These are phyloP conservation scores for Fusarium dimerum DNA, from an alignment of 2,329 filamentous ascomycete genomes.

Conservation along the genomic window DNA sequence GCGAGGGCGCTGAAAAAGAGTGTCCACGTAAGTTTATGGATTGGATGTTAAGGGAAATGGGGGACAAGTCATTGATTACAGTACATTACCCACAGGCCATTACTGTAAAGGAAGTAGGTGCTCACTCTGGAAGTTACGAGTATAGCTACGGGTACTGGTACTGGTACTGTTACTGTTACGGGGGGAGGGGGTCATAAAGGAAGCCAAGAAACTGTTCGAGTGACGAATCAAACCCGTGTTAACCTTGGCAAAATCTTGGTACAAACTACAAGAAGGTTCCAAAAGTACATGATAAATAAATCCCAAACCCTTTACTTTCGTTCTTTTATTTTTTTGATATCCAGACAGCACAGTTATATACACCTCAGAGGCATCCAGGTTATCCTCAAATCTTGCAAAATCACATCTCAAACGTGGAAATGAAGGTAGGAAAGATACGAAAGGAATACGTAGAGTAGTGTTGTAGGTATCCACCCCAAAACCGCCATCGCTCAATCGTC, in stretches of 20 bases:
- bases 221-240: not conserved
- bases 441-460: not conserved
- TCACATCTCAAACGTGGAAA: too few relatives aligned
- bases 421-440: too few relatives aligned
- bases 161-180: too few relatives aligned
- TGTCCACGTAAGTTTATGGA: constrained; percentile 30
- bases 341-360: too few relatives aligned
- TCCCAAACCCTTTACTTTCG: too few relatives aligned
- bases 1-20: constrained; percentile 14
- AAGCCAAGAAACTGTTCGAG: not conserved
- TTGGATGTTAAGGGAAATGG: constrained; percentile 5
- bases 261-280: not conserved
- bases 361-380: too few relatives aligned
- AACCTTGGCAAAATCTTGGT: not conserved
- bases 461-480: not conserved
- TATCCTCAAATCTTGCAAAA: too few relatives aligned
- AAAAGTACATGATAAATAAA: too few relatives aligned
- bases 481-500: not conserved
- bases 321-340: too few relatives aligned
- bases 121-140: not conserved
- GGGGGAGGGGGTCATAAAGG: too few relatives aligned
- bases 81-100: not conserved
- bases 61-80: too few relatives aligned
- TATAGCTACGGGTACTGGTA: too few relatives aligned
- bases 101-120: not conserved